phyloP scores from a whole-genome alignment of 768 basidiomycete genomes.

The Termitomyces sp. region DNA sequence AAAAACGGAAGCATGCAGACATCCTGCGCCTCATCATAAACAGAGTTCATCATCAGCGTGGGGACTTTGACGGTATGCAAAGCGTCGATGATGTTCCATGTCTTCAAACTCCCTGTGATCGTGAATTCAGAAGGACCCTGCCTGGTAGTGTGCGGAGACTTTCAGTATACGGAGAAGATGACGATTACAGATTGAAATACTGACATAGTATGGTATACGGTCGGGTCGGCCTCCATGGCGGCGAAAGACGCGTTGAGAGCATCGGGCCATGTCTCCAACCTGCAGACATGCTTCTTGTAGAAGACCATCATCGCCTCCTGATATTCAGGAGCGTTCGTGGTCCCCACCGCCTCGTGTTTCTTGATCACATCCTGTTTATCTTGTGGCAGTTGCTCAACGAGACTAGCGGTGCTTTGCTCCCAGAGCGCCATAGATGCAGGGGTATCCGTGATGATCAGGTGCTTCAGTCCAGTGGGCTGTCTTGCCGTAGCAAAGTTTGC shows the following conservation, averaged over 20 bases:
- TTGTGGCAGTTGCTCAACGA: slow-evolving; percentile 12
- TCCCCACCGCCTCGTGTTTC: slow-evolving; percentile 15
- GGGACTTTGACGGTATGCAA: slow-evolving; percentile 33
- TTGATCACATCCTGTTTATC: slow-evolving; percentile 15
- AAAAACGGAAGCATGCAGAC: slow-evolving; percentile 32
- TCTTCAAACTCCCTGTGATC: slow-evolving; percentile 19
- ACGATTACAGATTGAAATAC: neutral
- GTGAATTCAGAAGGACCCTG: slow-evolving; percentile 13
- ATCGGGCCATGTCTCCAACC: slow-evolving; percentile 19
- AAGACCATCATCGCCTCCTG: slow-evolving; percentile 17
- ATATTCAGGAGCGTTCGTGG: slow-evolving; percentile 12
- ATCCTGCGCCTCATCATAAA: slow-evolving; percentile 36
- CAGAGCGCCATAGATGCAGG: slow-evolving; percentile 25
- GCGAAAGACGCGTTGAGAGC: slow-evolving; percentile 15
- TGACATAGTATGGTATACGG: slow-evolving; percentile 23
- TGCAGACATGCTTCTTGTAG: slow-evolving; percentile 20
- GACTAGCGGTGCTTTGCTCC: slow-evolving; percentile 12
- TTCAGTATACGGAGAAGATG: slow-evolving; percentile 10
- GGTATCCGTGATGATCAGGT: slow-evolving; percentile 25
- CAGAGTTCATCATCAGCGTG: slow-evolving; percentile 38
- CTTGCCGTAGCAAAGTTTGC: slow-evolving; percentile 30
- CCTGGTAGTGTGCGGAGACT: neutral
- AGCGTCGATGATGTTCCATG: slow-evolving; percentile 41
- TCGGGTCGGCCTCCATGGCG: slow-evolving; percentile 18
- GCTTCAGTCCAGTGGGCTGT: slow-evolving; percentile 33